These are phyloP conservation scores for Globisporangium splendens DNA, from an alignment of 352 stramenopile species.

Conservation along the genomic window DNA sequence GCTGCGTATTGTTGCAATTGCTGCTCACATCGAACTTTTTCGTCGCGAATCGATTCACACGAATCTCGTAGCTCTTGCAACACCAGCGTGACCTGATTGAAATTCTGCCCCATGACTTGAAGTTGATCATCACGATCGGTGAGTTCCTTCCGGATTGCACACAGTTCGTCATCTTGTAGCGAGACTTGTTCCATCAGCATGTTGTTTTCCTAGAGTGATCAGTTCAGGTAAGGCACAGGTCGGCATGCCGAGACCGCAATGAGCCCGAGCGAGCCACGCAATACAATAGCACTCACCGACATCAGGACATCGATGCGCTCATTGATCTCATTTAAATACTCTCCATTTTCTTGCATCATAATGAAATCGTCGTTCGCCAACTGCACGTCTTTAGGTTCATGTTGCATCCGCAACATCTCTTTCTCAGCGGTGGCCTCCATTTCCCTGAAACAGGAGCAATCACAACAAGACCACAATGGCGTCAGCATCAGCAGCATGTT, in stretches of 20 bases:
- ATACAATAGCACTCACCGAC: slow-evolving; percentile 53
- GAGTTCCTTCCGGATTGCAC: slow-evolving; percentile 58
- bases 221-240: background rate
- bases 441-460: slow-evolving; percentile 29
- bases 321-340: slow-evolving; percentile 72
- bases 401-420: slow-evolving; percentile 43
- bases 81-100: slow-evolving; percentile 66
- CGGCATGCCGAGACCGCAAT: background rate
- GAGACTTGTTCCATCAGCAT: slow-evolving; percentile 83
- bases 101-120: slow-evolving; percentile 67
- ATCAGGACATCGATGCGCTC: slow-evolving; percentile 80
- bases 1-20: slow-evolving; percentile 69
- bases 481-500: background rate
- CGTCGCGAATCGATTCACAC: slow-evolving; percentile 44
- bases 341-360: slow-evolving; percentile 34
- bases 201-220: slow-evolving; percentile 51
- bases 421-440: slow-evolving; percentile 58
- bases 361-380: slow-evolving; percentile 30
- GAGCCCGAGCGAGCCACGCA: too few relatives aligned
- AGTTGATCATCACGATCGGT: slow-evolving; percentile 65
- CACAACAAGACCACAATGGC: slow-evolving; percentile 1
- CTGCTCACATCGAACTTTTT: slow-evolving; percentile 62
- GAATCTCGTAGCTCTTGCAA: slow-evolving; percentile 66
- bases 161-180: slow-evolving; percentile 70
- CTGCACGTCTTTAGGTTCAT: slow-evolving; percentile 32